phyloP scores from a whole-genome alignment of 768 basidiomycete species.

The Mycena kentingensis region DNA sequence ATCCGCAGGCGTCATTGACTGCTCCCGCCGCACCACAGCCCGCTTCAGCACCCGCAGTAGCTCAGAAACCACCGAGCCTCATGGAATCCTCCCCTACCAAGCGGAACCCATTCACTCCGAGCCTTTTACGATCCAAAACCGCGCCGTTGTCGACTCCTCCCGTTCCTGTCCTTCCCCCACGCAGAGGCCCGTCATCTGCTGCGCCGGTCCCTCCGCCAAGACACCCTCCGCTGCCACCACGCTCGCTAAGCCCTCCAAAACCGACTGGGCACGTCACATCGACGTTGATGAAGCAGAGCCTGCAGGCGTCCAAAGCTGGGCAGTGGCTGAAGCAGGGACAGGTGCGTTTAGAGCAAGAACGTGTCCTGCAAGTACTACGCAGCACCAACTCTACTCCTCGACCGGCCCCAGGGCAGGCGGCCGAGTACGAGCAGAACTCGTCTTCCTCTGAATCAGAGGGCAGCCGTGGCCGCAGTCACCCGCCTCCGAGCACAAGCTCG shows the following conservation, averaged over 20 bases:
- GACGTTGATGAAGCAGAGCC: slow-evolving; percentile 68
- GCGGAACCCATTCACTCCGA: slow-evolving; percentile 12
- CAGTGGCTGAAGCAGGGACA: slow-evolving; percentile 72
- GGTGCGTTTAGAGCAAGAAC: slow-evolving; percentile 65
- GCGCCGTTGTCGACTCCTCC: background rate
- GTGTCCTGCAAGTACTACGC: slow-evolving; percentile 71
- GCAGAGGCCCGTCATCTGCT: slow-evolving; percentile 18
- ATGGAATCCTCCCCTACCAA: slow-evolving; percentile 14
- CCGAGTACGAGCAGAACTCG: slow-evolving; percentile 9
- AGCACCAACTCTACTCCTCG: slow-evolving; percentile 44
- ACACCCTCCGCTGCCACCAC: slow-evolving; percentile 31
- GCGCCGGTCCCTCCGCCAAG: slow-evolving; percentile 29
- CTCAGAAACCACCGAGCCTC: slow-evolving; percentile 1
- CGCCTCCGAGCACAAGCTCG: slow-evolving; percentile 45
- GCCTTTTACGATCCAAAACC: slow-evolving; percentile 20
- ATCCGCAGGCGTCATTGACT: slow-evolving; percentile 22
- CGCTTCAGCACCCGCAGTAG: slow-evolving; percentile 9
- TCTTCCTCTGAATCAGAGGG: slow-evolving; percentile 23
- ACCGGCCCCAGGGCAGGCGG: slow-evolving; percentile 6
- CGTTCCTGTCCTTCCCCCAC: slow-evolving; percentile 21
- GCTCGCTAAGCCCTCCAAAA: slow-evolving; percentile 25
- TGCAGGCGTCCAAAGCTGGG: slow-evolving; percentile 73
- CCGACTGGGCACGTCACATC: slow-evolving; percentile 53
- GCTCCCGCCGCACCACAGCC: too few relatives aligned
- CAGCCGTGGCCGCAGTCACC: slow-evolving; percentile 26